Evolutionary conservation across 2,329 filamentous ascomycete genomes (phyloP).

Genomic region (Fusarium pininemorale): DNA sequence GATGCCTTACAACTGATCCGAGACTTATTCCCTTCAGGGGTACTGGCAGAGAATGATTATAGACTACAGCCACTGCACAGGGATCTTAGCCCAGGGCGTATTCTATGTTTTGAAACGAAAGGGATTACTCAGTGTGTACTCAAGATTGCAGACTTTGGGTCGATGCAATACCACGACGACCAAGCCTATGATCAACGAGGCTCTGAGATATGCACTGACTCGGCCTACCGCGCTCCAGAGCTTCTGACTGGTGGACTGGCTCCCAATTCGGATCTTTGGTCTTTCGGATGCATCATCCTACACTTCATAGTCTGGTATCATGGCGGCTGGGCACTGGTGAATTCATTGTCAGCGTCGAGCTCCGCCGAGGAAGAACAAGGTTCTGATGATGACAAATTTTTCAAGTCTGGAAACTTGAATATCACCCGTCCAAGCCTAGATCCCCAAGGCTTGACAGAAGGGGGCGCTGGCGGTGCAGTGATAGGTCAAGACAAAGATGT

Average conservation of each 20-base stretch:
- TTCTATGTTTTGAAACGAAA: not conserved
- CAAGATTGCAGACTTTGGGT: not conserved
- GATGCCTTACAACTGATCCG: not conserved
- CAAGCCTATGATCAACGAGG: not conserved
- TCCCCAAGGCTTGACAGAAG: fast-evolving
- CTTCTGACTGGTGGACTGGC: fast-evolving
- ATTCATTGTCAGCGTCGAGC: not conserved
- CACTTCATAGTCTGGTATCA: not conserved
- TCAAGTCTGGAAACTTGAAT: not conserved
- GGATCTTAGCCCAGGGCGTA: not conserved
- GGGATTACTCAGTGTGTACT: not conserved
- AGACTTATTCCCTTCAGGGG: not conserved
- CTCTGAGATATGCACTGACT: not conserved
- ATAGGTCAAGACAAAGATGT: not conserved
- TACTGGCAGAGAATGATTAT: not conserved
- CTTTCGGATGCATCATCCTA: not conserved
- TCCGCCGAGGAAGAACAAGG: not conserved
- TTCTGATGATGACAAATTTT: not conserved
- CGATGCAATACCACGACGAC: not conserved
- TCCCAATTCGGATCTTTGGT: not conserved
- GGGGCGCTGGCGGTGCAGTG: fast-evolving
- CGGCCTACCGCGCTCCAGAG: not conserved
- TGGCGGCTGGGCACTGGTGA: not conserved
- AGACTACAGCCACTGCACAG: not conserved
- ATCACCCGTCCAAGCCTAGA: not conserved